Evolutionary conservation across 23 red algal species (phyloP).

Genomic region (Gracilaria domingensis): DNA sequence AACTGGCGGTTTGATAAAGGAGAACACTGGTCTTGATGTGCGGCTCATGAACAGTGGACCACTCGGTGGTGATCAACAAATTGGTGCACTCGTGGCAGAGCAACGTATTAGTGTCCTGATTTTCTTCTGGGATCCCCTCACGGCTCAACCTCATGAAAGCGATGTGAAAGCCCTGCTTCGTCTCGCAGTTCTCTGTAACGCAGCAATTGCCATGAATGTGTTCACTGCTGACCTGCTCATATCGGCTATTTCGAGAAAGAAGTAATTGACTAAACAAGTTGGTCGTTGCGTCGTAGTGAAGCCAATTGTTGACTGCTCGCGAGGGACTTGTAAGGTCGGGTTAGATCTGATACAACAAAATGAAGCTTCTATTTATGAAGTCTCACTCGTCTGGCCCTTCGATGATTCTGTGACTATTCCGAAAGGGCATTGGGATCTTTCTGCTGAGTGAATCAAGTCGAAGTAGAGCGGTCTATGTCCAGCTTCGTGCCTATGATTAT

Average conservation of each 20-base stretch:
- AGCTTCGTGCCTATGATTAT: neutral
- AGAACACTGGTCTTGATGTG: constrained; percentile 19
- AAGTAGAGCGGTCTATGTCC: neutral
- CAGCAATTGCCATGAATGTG: constrained; percentile 21
- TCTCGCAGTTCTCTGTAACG: constrained; percentile 26
- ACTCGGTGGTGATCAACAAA: constrained; percentile 35
- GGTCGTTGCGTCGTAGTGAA: neutral
- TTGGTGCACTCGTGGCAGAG: constrained; percentile 29
- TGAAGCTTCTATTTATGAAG: neutral
- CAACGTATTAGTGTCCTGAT: constrained; percentile 20
- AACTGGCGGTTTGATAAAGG: neutral
- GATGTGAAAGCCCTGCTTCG: constrained; percentile 29
- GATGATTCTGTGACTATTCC: neutral
- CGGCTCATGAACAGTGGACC: constrained; percentile 32
- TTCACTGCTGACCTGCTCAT: constrained; percentile 24
- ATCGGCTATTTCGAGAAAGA: constrained; percentile 21
- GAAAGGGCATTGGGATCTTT: neutral
- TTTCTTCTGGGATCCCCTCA: constrained; percentile 42
- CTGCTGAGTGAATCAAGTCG: neutral
- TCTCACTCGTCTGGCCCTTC: neutral
- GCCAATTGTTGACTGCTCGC: neutral
- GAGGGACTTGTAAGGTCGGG: neutral
- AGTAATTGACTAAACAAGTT: neutral
- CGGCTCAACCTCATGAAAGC: constrained; percentile 25
- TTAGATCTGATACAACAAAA: neutral